These are phyloP conservation scores for Pogostemon cablin DNA, from an alignment of 257 asterid species.

Conservation along the genomic window DNA sequence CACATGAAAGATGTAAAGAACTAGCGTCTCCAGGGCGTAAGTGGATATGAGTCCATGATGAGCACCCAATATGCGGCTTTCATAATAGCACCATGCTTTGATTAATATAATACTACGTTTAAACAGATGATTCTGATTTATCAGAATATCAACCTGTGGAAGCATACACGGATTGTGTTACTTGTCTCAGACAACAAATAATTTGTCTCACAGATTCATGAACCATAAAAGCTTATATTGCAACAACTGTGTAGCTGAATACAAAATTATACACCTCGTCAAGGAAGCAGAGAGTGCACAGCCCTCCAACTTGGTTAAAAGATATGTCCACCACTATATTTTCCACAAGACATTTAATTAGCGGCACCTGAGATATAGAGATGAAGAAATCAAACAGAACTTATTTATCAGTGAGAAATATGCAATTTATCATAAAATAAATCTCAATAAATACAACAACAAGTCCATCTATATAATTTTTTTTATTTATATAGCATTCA, in stretches of 20 bases:
- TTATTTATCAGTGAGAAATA: neutral
- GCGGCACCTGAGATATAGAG: constrained; percentile 62
- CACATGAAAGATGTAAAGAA: constrained; percentile 90
- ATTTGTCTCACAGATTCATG: constrained; percentile 14
- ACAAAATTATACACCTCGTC: constrained; percentile 63
- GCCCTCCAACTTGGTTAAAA: constrained; percentile 92
- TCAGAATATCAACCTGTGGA: constrained; percentile 76
- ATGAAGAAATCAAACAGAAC: constrained; percentile 24
- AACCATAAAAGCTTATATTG: constrained; percentile 10
- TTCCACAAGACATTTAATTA: constrained; percentile 90
- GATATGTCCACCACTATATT: constrained; percentile 95
- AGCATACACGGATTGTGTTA: constrained; percentile 19
- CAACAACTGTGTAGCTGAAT: constrained; percentile 21
- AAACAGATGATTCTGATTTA: constrained; percentile 79
- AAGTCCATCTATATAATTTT: constrained; percentile 18
- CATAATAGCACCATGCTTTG: constrained; percentile 99
- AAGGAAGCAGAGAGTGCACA: constrained; percentile 91
- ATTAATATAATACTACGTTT: constrained; percentile 92
- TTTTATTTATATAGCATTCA: neutral
- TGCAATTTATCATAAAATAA: constrained; percentile 15
- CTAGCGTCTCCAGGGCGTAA: constrained; percentile 90
- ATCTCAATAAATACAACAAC: constrained; percentile 19
- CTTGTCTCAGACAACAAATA: constrained; percentile 28
- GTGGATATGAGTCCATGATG: constrained; percentile 97
- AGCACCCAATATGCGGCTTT: constrained; percentile 95